phyloP scores from a whole-genome alignment of 805 yeast genomes.

The Saccharomycopsis sp. region DNA sequence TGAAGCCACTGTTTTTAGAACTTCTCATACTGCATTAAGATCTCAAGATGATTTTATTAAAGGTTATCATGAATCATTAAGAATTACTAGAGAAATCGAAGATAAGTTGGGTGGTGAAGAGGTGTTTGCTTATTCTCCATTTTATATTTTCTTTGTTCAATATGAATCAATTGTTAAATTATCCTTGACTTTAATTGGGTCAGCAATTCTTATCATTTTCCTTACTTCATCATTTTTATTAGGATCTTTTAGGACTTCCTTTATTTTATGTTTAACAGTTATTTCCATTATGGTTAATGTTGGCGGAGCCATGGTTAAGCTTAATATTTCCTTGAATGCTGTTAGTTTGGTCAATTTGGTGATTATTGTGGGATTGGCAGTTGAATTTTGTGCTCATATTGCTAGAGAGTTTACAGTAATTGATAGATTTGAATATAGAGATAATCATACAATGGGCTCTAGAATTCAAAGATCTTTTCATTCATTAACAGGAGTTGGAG shows the following conservation, averaged over 20 bases:
- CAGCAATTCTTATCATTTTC: conserved; percentile 46
- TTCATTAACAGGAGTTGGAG: conserved; percentile 74
- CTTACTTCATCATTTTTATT: conserved; percentile 43
- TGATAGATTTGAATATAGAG: conserved; percentile 24
- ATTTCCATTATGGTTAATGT: conserved; percentile 57
- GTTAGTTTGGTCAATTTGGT: conserved; percentile 80
- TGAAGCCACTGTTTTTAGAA: conserved; percentile 59
- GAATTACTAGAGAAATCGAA: conserved; percentile 52
- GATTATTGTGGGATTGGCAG: conserved; percentile 89
- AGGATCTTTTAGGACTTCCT: conserved; percentile 56
- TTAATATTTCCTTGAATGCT: conserved; percentile 76
- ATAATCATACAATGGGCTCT: conserved; percentile 20
- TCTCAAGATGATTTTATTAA: conserved; percentile 77
- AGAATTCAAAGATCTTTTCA: conserved; percentile 32
- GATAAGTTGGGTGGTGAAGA: conserved; percentile 24
- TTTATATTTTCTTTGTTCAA: conserved; percentile 88
- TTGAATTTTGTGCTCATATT: conserved; percentile 86
- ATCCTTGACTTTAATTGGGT: conserved; percentile 41
- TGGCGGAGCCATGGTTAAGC: conserved; percentile 69
- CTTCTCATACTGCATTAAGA: conserved; percentile 67
- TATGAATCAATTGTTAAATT: conserved; percentile 55
- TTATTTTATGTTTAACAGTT: conserved; percentile 47
- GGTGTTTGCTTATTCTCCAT: conserved; percentile 85
- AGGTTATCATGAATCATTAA: conserved; percentile 63
- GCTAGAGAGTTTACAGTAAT: conserved; percentile 62